Base-by-base conservation (phyloP, 2,329 filamentous ascomycete genomes). In the Fusarium xylarioides region DNA sequence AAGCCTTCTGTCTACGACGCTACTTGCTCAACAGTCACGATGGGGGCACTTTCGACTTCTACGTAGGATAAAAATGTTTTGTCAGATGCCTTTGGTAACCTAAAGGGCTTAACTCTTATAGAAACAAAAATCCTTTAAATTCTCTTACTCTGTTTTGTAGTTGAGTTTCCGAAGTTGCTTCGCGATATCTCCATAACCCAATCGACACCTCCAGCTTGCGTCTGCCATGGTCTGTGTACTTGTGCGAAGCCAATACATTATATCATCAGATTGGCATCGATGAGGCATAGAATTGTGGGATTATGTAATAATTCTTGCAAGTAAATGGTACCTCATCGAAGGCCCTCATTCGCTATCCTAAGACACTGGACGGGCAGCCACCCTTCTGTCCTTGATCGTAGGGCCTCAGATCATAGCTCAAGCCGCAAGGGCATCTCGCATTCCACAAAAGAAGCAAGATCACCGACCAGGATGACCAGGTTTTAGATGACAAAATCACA, bases 31-130 rank as follows among this genome's bases (percentile, higher is more conserved):
- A 75, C 64, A 0, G 28, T 76, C 0, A 73, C 62, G 4, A 76
- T 76, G 74, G 74, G 74, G 11, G 71, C 74, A 0, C 50, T 76
- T 23, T 54, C 53, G 2, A 75, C 68, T 3, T 66, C 57, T 15
- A 12, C 26, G 8, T 62, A 70, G 30, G 11, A 32, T 30, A 40
- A 2, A n/a, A 14, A 4, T 10, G 9, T 28, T 18, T 4, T 18
- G 1, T 10, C 2, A 10, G 10, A 14, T 4, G 2, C 19, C 4
- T 47, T 30, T 30, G 19, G 9, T 30, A 16, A 4, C 14, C 2
- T 6, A 4, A 30, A 21, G 19, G 4, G 26, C 14, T 11, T n/a
- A 2, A 18, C 5, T 1, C 15, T n/a, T 30, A 30, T n/a, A 11
- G 2, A 4, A n/a, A 2, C 15, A n/a, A 32, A 7, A 49, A 11